Conservation (phyloP, 106 monocot species). For the Narthecium ossifragum region DNA sequence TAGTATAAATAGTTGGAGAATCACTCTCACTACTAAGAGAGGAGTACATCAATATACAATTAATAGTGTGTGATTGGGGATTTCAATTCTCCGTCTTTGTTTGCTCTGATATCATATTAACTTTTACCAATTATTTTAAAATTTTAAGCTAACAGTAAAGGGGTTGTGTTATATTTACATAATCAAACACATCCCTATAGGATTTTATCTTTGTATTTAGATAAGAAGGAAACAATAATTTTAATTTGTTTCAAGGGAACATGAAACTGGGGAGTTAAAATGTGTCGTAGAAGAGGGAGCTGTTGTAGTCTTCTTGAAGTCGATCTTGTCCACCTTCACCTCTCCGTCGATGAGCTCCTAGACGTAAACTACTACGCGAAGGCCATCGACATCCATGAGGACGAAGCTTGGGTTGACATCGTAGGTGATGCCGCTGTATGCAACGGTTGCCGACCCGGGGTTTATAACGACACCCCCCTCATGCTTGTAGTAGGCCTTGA, state of each 20-base stretch:
- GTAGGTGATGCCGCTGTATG: conserved; percentile 88
- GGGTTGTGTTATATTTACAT: too few relatives aligned
- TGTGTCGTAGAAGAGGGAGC: conserved; percentile 1
- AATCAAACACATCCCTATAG: background rate
- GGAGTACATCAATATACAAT: too few relatives aligned
- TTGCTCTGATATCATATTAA: too few relatives aligned
- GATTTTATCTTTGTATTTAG: background rate
- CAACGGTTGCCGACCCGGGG: conserved; percentile 93
- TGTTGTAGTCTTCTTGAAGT: conserved; percentile 92
- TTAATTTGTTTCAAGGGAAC: background rate
- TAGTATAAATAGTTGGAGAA: too few relatives aligned
- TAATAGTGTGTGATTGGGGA: too few relatives aligned
- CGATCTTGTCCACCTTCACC: conserved; percentile 94
- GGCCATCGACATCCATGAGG: conserved; percentile 90
- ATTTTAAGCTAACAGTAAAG: too few relatives aligned
- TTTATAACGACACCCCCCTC: conserved; percentile 97
- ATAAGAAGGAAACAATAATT: background rate
- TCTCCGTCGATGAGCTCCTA: conserved; percentile 96
- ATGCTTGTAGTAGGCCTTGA: conserved; percentile 99
- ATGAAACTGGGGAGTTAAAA: background rate
- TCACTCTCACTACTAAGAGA: too few relatives aligned
- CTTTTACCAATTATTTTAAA: too few relatives aligned
- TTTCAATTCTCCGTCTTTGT: too few relatives aligned
- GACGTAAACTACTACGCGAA: conserved; percentile 89
- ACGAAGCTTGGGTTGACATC: conserved; percentile 97